Base-by-base conservation (phyloP, 257 asterid genomes). In the Lavandula angustifolia region DNA sequence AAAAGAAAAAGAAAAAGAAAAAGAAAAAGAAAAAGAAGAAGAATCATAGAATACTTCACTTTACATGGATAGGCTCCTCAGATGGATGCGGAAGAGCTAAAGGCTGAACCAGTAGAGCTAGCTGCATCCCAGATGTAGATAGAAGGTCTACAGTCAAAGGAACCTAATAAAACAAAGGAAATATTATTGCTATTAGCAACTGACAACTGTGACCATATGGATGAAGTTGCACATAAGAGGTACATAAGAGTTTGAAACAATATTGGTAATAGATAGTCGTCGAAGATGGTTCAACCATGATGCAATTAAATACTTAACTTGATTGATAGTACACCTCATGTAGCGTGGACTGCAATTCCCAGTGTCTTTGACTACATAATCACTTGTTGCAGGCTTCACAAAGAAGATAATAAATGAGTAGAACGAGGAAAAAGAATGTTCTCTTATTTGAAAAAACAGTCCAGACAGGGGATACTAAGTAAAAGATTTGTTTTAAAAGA, bases 311-410 rank as follows among this genome's bases (percentile, higher is more conserved):
- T 64, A 48, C 62, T 34, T 37, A 42, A 87, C 98, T 97, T 90
- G 99, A 78, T 90, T 94, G 67, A 88, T 82, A 60, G 99, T 90
- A 78, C 96, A 94, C 78, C 99, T 82, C 82, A 94, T 83, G 87
- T 83, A 86, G 68, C 99, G 97, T 41, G 99, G 97, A 74, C 99
- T 94, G 85, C 97, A 90, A 78, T 90, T 94, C 67, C 99, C 97
- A 37, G 95, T 84, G 78, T 94, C 99, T 67, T 76, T 86, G 64
- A 94, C 92, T 66, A 90, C 86, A 75, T 94, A 89, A 55, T 94
- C 97, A 71, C 95, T 87, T 63, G 96, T 87, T 60, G 99, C 97
- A 65, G 99, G 97, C 99, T 94, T 75, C 76, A 69, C 43, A 70
- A 78, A 66, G 46, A 58, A 43, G 62, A 71, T 49, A 49, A 13